These are phyloP conservation scores for Cyclotella atomus DNA, from an alignment of 108 stramenopile species.

Conservation along the genomic window DNA sequence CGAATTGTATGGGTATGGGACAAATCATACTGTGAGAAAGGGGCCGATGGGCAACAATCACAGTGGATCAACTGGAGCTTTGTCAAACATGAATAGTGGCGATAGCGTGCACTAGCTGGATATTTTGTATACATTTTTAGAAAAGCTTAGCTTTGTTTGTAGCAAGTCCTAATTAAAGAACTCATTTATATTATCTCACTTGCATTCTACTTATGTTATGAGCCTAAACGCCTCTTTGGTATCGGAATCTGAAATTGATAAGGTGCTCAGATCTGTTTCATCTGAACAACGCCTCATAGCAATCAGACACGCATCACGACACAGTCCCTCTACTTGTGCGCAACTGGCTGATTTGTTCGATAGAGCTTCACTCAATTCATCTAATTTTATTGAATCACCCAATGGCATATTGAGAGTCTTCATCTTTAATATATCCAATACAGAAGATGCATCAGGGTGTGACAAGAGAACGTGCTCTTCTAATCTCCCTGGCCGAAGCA, in stretches of 20 bases:
- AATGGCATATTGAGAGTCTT: conserved; percentile 47
- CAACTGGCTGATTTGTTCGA: conserved; percentile 45
- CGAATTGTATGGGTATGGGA: conserved; percentile 90
- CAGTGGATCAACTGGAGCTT: conserved; percentile 13
- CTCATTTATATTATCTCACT: not conserved
- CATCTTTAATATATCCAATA: conserved; percentile 58
- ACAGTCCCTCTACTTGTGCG: conserved; percentile 74
- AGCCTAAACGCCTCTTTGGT: conserved; percentile 27
- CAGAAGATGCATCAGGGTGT: conserved; percentile 49
- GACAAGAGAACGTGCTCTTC: conserved; percentile 62
- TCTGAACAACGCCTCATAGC: conserved; percentile 45
- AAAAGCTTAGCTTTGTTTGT: not conserved
- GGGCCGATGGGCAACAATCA: conserved; percentile 38
- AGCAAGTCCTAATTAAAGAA: not conserved
- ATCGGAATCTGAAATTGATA: conserved; percentile 30
- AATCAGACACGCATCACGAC: conserved; percentile 69
- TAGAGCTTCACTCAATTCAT: conserved; percentile 35
- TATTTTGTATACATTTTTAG: not conserved
- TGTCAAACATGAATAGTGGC: conserved; percentile 23
- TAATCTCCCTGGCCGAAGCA: conserved; percentile 62
- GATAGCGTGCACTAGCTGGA: conserved; percentile 24
- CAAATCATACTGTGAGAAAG: conserved; percentile 88
- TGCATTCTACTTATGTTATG: not conserved
- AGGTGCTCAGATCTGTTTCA: conserved; percentile 1
- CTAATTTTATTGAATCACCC: conserved; percentile 18